phyloP scores from a whole-genome alignment of 2,329 filamentous ascomycete species.

The Colletotrichum camelliae region DNA sequence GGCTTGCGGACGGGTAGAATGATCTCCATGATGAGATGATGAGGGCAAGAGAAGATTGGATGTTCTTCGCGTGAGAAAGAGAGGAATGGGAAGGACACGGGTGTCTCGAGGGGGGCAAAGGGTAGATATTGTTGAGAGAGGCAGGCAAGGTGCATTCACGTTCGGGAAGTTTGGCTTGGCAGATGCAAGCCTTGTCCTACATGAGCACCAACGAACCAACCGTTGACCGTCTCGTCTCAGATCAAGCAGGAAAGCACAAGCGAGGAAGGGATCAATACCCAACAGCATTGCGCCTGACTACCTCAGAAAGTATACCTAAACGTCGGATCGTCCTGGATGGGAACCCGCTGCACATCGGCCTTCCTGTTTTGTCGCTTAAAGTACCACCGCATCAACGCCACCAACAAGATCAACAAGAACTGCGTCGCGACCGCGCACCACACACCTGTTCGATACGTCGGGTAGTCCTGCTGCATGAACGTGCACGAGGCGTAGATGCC shows the following conservation, averaged over 20 bases:
- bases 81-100: background rate
- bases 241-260: no score
- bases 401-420: constrained; percentile 14
- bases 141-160: background rate
- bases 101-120: background rate
- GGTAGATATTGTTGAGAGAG: background rate
- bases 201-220: background rate
- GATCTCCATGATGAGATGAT: background rate
- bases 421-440: constrained; percentile 30
- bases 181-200: background rate
- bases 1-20: background rate
- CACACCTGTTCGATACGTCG: constrained; percentile 30
- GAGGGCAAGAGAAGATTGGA: accelerated
- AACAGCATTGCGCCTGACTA: background rate
- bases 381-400: constrained; percentile 15
- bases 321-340: constrained; percentile 21
- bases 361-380: constrained; percentile 19
- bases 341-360: constrained; percentile 5
- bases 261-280: background rate
- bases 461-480: constrained; percentile 35
- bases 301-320: constrained; percentile 1
- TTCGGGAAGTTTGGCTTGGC: background rate
- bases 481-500: constrained; percentile 35
- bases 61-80: background rate
- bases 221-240: no score